A percentile compares a stretch with the other conserved stretches of the same genome.
Evolutionary conservation across 2,329 filamentous ascomycete species (phyloP).

Genomic region (Pseudogymnoascus verrucosus): DNA sequence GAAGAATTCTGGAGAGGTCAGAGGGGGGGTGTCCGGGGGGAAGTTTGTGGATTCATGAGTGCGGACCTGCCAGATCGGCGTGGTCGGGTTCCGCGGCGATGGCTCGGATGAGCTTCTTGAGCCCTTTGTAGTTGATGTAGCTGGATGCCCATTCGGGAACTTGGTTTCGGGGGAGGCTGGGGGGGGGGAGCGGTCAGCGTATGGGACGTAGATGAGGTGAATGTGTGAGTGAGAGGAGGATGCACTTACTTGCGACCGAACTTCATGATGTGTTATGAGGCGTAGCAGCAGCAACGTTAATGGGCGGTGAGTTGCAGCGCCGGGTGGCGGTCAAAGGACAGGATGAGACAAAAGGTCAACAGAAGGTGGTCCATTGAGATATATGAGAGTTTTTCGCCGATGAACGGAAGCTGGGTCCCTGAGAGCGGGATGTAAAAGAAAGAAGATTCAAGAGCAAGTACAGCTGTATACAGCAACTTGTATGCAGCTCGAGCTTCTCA

Average conservation of each 20-base stretch:
- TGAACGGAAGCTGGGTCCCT: neutral
- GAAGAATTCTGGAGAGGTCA: conserved; percentile 71
- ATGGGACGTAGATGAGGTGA: neutral
- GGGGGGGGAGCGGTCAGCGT: neutral
- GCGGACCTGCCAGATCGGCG: conserved; percentile 81
- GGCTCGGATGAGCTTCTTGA: conserved; percentile 91
- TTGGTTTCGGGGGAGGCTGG: conserved; percentile 68
- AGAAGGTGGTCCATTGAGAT: conserved; percentile 4
- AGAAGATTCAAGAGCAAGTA: neutral
- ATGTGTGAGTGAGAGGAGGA: conserved; percentile 8
- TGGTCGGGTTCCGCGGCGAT: conserved; percentile 58
- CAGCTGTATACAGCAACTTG: neutral
- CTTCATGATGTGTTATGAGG: conserved; percentile 41
- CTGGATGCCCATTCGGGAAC: conserved; percentile 78
- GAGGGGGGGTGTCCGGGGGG: conserved; percentile 26
- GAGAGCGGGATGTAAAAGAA: neutral
- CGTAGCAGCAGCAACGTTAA: neutral
- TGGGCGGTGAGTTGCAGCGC: neutral
- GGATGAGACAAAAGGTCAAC: neutral
- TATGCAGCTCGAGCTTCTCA: neutral
- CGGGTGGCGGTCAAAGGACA: conserved; percentile 8
- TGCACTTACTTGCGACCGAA: conserved; percentile 51
- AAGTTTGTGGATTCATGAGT: conserved; percentile 20
- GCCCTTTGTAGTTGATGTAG: conserved; percentile 83
- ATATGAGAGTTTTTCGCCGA: neutral